Evolutionary conservation across 805 yeast genomes (phyloP), one percentile per base, ranked within the genome.

Genomic region (Monosporozyma solicola): DNA sequence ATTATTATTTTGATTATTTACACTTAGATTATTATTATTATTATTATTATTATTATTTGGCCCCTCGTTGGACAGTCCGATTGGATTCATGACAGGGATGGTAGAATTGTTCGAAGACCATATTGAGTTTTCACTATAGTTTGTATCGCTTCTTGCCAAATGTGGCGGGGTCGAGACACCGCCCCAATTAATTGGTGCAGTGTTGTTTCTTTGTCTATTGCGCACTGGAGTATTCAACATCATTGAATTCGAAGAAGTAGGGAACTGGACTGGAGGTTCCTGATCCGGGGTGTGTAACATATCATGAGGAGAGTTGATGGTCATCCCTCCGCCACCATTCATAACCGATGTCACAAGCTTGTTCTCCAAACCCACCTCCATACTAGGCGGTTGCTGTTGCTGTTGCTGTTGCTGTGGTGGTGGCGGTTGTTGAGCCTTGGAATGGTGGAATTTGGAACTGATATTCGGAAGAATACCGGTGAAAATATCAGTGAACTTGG

Each of bases 381-480:
- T 52, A 48, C 8, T 50, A 16, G 49, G 50, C 46, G n/a, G 55
- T 44, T 25, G 49, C n/a, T 5, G 44, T 6, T 20, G 44, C 27
- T 41, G 44, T 20, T 41, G 27, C 5, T 9, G 22, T 7, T 15
- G 43, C 16, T 39, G 43, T 20, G 20, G 20, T 20, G 20, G 20
- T 20, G 20, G 20, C 20, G n/a, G 43, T 39, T 41, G 45, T 11
- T 22, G 15, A 15, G 52, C 48, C 51, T 50, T 54, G 7, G 60
- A 55, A 50, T 55, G 56, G 31, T 68, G 72, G 29, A 69, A 53
- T 52, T 64, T 69, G 3, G 72, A 71, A 55, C 71, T 66, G 13
- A 69, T 61, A 4, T 62, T 63, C n/a, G 72, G 72, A 16, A 69
- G 54, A 45, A 69, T 53, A 51, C 63, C 68, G 46, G 67, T 64